Conservation (phyloP, 108 stramenopile genomes). For the Mayamaea pseudoterrestris region DNA sequence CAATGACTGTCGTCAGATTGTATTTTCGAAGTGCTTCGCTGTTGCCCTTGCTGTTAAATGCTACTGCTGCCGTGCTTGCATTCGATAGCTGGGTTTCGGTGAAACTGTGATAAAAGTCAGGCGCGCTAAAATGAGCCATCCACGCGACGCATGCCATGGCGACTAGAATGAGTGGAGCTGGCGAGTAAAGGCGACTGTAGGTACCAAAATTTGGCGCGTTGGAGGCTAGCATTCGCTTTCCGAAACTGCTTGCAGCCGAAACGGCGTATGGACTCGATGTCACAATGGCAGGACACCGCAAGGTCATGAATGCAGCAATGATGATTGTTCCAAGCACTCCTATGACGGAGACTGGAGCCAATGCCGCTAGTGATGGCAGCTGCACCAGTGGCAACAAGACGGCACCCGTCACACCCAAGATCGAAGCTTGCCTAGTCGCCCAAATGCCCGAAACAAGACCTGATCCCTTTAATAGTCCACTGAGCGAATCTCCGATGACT, state of each 20-base stretch:
- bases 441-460: conserved; percentile 16
- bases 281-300: conserved; percentile 28
- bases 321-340: conserved; percentile 51
- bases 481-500: conserved; percentile 68
- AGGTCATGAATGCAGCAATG: conserved; percentile 54
- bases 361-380: conserved; percentile 42
- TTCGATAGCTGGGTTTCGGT: not conserved
- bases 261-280: conserved; percentile 35
- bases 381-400: conserved; percentile 56
- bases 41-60: not conserved
- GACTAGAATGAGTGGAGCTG: conserved; percentile 51
- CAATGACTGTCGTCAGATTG: conserved; percentile 25
- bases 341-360: conserved; percentile 56
- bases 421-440: conserved; percentile 31
- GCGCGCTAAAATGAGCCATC: conserved; percentile 87
- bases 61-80: too few species aligned
- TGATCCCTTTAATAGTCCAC: conserved; percentile 24
- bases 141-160: conserved; percentile 83
- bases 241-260: conserved; percentile 9
- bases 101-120: conserved; percentile 71
- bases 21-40: conserved; percentile 1
- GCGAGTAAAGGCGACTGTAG: conserved; percentile 27
- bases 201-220: conserved; percentile 43
- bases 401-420: conserved; percentile 34
- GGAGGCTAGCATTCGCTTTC: not conserved